Conservation (phyloP, 257 asterid species). For the Petunia axillaris region DNA sequence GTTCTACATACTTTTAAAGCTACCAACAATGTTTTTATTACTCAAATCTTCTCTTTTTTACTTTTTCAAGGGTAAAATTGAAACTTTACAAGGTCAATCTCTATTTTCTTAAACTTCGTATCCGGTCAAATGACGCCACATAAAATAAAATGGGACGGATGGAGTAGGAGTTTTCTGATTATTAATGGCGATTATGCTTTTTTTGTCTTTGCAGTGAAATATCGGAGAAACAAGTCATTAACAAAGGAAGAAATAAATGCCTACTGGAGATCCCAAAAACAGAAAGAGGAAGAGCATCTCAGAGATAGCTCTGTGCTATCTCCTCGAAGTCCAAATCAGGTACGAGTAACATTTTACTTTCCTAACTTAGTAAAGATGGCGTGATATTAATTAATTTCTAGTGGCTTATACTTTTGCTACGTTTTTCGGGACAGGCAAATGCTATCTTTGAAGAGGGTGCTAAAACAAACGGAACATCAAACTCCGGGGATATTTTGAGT, state of each 20-base stretch:
- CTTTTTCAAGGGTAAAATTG: too few species aligned
- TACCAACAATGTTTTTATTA: too few species aligned
- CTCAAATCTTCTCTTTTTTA: too few species aligned
- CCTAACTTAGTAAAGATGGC: neutral
- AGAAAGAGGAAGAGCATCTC: slow-evolving; percentile 65
- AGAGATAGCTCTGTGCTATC: slow-evolving; percentile 43
- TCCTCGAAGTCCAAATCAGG: neutral
- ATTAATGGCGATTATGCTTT: neutral
- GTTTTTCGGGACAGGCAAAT: neutral
- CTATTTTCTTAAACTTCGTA: too few species aligned
- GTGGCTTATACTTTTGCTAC: neutral
- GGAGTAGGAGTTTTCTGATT: neutral
- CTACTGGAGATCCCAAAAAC: slow-evolving; percentile 70
- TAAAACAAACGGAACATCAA: neutral
- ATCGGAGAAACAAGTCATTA: slow-evolving; percentile 63
- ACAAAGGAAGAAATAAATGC: slow-evolving; percentile 72
- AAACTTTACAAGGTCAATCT: too few species aligned
- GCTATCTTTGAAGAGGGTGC: neutral
- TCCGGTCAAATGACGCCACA: too few species aligned
- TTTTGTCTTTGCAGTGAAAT: slow-evolving; percentile 39
- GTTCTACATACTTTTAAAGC: too few species aligned
- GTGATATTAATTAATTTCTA: neutral
- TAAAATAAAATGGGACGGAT: too few species aligned
- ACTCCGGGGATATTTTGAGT: neutral
- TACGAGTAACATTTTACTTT: neutral